Evolutionary conservation across 495 filamentous ascomycete species (phyloP).

Genomic region (Penicillium antarcticum): DNA sequence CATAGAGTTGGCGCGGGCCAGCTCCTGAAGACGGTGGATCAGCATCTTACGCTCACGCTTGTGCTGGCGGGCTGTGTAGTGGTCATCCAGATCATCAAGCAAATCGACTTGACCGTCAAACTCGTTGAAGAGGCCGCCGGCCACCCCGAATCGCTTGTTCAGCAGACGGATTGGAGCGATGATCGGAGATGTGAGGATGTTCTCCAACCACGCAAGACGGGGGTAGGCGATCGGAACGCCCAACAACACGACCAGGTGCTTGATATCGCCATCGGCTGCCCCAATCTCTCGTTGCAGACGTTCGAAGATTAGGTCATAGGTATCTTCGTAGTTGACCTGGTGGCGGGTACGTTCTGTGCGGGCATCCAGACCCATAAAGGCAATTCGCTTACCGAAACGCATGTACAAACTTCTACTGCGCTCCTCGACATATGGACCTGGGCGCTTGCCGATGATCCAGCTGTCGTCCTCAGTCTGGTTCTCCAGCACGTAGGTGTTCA

Average conservation of each 20-base stretch:
- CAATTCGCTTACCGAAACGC: conserved; percentile 79
- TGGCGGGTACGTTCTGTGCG: conserved; percentile 89
- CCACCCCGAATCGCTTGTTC: conserved; percentile 86
- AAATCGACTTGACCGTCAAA: conserved; percentile 91
- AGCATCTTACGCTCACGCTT: conserved; percentile 80
- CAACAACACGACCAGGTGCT: conserved; percentile 80
- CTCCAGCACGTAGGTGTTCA: conserved; percentile 64
- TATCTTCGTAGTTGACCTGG: conserved; percentile 87
- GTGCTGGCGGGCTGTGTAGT: conserved; percentile 90
- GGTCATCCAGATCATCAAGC: conserved; percentile 90
- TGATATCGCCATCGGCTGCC: conserved; percentile 59
- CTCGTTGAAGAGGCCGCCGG: conserved; percentile 82
- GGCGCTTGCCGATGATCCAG: conserved; percentile 74
- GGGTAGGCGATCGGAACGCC: conserved; percentile 96
- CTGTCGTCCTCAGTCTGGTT: conserved; percentile 59
- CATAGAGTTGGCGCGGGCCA: conserved; percentile 67
- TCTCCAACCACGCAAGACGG: conserved; percentile 89
- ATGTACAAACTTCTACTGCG: conserved; percentile 76
- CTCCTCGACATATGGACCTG: conserved; percentile 78
- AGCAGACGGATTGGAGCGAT: conserved; percentile 83
- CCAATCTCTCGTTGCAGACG: conserved; percentile 64
- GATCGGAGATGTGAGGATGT: conserved; percentile 78
- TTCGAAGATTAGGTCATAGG: conserved; percentile 77
- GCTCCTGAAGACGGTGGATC: conserved; percentile 67
- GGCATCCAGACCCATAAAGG: conserved; percentile 85